A percentile compares a stretch with the other conserved stretches of the same genome.
These are phyloP conservation scores for Cochlearia excelsa DNA, from an alignment of 345 rosid species.

Conservation along the genomic window DNA sequence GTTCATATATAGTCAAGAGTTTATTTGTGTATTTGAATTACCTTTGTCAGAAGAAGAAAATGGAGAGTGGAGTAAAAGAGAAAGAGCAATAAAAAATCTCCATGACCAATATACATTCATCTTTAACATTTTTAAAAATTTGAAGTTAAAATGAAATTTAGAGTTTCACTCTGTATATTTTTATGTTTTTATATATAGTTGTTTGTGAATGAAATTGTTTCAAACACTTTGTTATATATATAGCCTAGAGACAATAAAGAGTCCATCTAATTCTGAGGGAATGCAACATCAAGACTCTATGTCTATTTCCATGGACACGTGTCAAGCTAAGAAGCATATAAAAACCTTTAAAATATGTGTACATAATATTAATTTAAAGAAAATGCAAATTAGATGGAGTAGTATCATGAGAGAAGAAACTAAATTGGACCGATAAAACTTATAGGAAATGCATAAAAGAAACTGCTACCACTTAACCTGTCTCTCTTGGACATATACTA, in stretches of 20 bases:
- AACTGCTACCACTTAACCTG: constrained; percentile 16
- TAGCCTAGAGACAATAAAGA: constrained; percentile 22
- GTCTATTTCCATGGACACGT: constrained; percentile 29
- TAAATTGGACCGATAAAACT: constrained; percentile 30
- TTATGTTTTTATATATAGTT: not conserved
- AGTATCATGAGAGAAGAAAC: constrained; percentile 13
- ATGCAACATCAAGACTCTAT: constrained; percentile 24
- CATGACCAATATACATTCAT: constrained; percentile 19
- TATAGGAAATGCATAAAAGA: constrained; percentile 27
- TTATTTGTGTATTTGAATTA: constrained; percentile 7
- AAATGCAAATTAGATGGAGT: constrained; percentile 35
- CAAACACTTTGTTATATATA: constrained; percentile 11
- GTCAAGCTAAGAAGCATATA: constrained; percentile 13
- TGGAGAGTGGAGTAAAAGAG: constrained; percentile 18
- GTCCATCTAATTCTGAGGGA: constrained; percentile 34
- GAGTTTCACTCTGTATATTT: constrained; percentile 11
- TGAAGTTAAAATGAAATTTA: not conserved
- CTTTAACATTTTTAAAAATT: not conserved
- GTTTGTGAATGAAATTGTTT: constrained; percentile 15
- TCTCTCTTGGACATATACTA: constrained; percentile 31
- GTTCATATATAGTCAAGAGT: not conserved
- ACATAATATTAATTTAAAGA: constrained; percentile 21
- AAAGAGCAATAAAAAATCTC: constrained; percentile 18
- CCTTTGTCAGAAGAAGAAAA: constrained; percentile 33
- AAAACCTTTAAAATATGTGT: not conserved